Evolutionary conservation across 495 filamentous ascomycete species (phyloP).

Genomic region (Xylaria palmicola): DNA sequence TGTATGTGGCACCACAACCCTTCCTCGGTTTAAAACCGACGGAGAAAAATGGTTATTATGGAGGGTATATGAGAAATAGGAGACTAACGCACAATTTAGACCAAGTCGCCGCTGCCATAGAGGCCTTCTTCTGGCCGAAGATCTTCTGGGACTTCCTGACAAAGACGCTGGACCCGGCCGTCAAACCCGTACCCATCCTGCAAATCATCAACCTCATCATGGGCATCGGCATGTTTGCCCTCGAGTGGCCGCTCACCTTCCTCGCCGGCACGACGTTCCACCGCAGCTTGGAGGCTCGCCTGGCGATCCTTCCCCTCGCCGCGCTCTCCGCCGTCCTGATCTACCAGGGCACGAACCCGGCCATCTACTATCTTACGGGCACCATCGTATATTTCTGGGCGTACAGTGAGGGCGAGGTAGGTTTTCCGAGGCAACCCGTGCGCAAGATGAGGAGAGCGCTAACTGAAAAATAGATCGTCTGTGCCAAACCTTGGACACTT

Average conservation of each 20-base stretch:
- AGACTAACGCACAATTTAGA: constrained; percentile 53
- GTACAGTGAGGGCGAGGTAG: constrained; percentile 93
- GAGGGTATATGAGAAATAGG: too few species aligned
- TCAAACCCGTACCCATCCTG: constrained; percentile 83
- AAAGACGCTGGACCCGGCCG: constrained; percentile 81
- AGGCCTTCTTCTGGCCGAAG: constrained; percentile 98
- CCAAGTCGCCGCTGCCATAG: constrained; percentile 79
- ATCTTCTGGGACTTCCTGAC: constrained; percentile 97
- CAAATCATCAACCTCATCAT: constrained; percentile 95
- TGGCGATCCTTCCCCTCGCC: constrained; percentile 79
- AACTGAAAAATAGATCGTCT: constrained; percentile 41
- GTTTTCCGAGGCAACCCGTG: background rate
- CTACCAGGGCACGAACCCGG: constrained; percentile 91
- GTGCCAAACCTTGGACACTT: constrained; percentile 52
- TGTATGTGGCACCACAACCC: constrained; percentile 57
- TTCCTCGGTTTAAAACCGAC: too few species aligned
- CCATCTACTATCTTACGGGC: constrained; percentile 87
- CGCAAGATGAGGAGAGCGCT: background rate
- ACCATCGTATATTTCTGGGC: constrained; percentile 93
- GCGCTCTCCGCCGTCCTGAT: constrained; percentile 73
- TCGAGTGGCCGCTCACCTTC: constrained; percentile 84
- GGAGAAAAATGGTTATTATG: too few species aligned
- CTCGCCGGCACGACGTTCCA: constrained; percentile 70
- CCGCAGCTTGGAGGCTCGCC: constrained; percentile 79
- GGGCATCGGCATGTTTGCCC: constrained; percentile 74